Conservation (phyloP, 2,329 filamentous ascomycete genomes). For the Pseudocercospora macadamiae region DNA sequence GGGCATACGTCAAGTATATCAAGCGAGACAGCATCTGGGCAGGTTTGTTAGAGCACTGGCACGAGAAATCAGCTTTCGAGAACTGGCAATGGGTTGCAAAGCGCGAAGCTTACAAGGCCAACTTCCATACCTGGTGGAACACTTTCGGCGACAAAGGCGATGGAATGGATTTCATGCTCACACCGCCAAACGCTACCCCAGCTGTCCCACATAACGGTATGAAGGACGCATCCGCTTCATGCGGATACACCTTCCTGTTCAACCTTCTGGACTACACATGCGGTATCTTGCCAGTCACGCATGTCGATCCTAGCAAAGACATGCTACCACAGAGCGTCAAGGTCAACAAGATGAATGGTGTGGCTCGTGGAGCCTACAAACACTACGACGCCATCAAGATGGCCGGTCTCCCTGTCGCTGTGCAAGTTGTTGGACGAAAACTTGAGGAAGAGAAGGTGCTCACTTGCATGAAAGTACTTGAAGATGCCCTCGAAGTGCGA, state of each 20-base stretch:
- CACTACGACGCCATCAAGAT: slow-evolving; percentile 81
- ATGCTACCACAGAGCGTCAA: slow-evolving; percentile 65
- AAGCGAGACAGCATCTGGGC: slow-evolving; percentile 77
- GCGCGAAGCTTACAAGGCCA: slow-evolving; percentile 75
- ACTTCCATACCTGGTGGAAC: slow-evolving; percentile 87
- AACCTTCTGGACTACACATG: slow-evolving; percentile 87
- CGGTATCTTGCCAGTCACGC: slow-evolving; percentile 81
- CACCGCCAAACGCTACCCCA: slow-evolving; percentile 86
- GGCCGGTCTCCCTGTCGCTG: slow-evolving; percentile 83
- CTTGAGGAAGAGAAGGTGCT: slow-evolving; percentile 88
- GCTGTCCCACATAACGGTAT: slow-evolving; percentile 86
- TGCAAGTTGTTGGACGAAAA: slow-evolving; percentile 79
- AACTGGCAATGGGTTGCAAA: slow-evolving; percentile 80
- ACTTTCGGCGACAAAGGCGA: slow-evolving; percentile 49
- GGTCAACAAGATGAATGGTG: slow-evolving; percentile 70
- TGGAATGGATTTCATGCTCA: slow-evolving; percentile 73
- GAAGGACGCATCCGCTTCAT: slow-evolving; percentile 81
- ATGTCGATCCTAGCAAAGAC: slow-evolving; percentile 73
- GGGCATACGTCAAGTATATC: slow-evolving; percentile 85
- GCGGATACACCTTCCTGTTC: slow-evolving; percentile 92
- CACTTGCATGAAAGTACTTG: slow-evolving; percentile 75
- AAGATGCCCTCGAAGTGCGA: slow-evolving; percentile 67
- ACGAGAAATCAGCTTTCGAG: slow-evolving; percentile 72
- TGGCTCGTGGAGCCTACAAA: slow-evolving; percentile 82
- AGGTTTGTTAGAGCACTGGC: slow-evolving; percentile 72